Percentiles rank a stretch among this genome's conserved stretches.
Conservation (phyloP, 805 yeast genomes). For the Peterozyma toletana region DNA sequence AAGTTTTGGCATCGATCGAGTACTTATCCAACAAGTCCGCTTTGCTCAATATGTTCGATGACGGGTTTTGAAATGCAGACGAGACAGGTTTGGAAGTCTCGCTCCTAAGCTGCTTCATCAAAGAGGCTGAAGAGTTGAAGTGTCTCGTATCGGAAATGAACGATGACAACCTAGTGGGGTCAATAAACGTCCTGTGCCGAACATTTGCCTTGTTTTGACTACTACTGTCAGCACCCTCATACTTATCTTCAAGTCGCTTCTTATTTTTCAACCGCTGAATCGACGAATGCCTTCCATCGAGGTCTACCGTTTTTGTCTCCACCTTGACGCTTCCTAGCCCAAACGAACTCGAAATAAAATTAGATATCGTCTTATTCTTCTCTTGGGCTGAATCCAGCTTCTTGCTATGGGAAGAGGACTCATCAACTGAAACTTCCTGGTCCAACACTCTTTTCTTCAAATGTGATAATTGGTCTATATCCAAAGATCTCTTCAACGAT, state of each 20-base stretch:
- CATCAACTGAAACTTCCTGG: neutral
- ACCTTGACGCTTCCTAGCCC: neutral
- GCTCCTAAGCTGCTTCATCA: neutral
- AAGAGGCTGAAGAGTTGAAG: neutral
- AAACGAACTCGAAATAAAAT: constrained; percentile 2
- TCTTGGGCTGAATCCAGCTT: neutral
- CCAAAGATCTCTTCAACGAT: neutral
- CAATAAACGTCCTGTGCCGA: neutral
- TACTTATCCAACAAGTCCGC: no score
- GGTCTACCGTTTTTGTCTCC: neutral
- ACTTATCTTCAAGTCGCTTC: constrained; percentile 4
- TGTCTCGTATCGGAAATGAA: neutral
- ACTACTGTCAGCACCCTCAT: constrained; percentile 2
- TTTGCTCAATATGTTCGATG: neutral
- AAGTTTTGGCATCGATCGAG: neutral
- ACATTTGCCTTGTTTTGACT: neutral
- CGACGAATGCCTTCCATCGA: constrained; percentile 4
- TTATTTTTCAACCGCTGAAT: constrained; percentile 2
- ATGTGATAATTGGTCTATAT: constrained; percentile 3
- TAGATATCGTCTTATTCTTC: constrained; percentile 1
- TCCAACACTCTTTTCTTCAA: neutral
- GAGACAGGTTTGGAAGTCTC: neutral
- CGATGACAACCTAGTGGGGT: neutral
- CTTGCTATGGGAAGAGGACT: neutral
- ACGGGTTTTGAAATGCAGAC: neutral